These are phyloP conservation scores for Pseudogymnoascus sp. DNA, from an alignment of 2,329 filamentous ascomycete species.

Conservation along the genomic window DNA sequence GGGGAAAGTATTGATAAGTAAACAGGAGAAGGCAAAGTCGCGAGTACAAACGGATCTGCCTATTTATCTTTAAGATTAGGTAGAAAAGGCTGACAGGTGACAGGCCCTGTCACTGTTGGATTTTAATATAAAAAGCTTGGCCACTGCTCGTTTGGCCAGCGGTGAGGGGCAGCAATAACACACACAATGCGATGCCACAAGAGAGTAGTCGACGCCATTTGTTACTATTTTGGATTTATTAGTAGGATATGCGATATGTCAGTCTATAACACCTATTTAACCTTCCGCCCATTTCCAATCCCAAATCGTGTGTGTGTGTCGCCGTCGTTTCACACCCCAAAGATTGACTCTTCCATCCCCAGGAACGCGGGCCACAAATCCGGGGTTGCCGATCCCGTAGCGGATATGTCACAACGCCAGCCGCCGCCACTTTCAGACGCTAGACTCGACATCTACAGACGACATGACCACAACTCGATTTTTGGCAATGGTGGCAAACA, in stretches of 20 bases:
- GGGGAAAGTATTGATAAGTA: background rate
- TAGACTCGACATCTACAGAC: background rate
- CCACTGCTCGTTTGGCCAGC: too few species aligned
- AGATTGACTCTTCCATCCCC: background rate
- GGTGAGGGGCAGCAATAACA: too few species aligned
- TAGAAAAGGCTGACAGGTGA: too few species aligned
- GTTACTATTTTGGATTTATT: background rate
- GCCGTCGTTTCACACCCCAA: background rate
- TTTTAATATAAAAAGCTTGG: too few species aligned
- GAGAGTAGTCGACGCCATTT: background rate
- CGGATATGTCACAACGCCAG: background rate
- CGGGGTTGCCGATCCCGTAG: slow-evolving; percentile 2
- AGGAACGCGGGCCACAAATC: slow-evolving; percentile 2
- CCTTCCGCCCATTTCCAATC: background rate
- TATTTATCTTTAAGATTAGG: too few species aligned
- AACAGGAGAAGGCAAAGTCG: background rate
- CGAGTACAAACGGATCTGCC: too few species aligned
- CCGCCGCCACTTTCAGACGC: background rate
- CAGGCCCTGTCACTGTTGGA: too few species aligned
- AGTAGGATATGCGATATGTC: background rate
- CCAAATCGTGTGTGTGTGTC: background rate
- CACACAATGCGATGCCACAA: too few species aligned
- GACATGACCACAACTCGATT: background rate
- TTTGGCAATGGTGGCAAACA: background rate
- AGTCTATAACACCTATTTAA: background rate